These are phyloP conservation scores for Vaccinium vitisidaea DNA, from an alignment of 148 eudicot genomes.

Conservation along the genomic window DNA sequence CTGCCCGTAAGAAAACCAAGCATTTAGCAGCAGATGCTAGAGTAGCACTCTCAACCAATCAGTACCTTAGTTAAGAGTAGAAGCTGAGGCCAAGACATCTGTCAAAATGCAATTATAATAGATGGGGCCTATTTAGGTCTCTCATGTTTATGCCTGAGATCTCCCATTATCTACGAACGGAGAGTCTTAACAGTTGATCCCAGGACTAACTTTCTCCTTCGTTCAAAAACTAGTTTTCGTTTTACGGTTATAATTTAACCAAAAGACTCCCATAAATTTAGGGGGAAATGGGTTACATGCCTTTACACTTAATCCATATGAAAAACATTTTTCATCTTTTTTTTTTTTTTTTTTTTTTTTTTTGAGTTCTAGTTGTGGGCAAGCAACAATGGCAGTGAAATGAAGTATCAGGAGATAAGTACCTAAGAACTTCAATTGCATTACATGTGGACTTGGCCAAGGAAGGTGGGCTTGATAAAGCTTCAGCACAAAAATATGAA, in stretches of 20 bases:
- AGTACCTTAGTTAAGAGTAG: too few relatives aligned
- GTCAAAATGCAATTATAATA: background rate
- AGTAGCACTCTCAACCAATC: background rate
- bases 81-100: background rate
- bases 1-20: background rate
- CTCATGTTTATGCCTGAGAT: background rate
- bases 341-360: background rate
- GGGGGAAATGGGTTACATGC: background rate
- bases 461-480: background rate
- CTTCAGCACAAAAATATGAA: background rate
- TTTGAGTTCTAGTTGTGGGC: background rate
- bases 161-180: background rate
- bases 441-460: background rate
- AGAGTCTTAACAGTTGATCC: background rate
- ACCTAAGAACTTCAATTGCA: background rate
- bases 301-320: background rate
- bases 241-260: background rate
- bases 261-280: background rate
- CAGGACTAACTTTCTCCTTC: background rate
- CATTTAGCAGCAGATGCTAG: background rate
- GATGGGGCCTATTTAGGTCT: background rate
- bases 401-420: background rate
- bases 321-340: background rate
- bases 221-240: background rate
- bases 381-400: background rate